phyloP scores from a whole-genome alignment of 2,329 filamentous ascomycete genomes.

The Aphanocladium album region DNA sequence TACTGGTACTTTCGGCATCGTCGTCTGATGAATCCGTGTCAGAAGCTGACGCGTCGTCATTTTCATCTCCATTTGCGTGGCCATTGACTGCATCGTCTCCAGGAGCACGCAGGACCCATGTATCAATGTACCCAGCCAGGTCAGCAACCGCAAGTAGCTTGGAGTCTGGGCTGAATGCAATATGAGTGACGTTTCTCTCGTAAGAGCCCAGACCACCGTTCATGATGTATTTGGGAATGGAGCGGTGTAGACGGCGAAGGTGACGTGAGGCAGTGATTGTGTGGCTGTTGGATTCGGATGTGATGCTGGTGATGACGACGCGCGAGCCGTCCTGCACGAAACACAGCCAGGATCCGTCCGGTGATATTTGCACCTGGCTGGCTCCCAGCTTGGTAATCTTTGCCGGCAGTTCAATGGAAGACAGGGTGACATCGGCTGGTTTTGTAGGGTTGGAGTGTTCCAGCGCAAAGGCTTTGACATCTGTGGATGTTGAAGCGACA shows the following conservation, averaged over 20 bases:
- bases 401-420: slow-evolving; percentile 61
- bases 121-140: slow-evolving; percentile 79
- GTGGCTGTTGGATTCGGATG: slow-evolving; percentile 16
- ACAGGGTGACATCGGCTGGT: slow-evolving; percentile 60
- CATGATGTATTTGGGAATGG: slow-evolving; percentile 48
- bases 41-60: slow-evolving; percentile 31
- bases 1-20: slow-evolving; percentile 39
- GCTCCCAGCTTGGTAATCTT: slow-evolving; percentile 59
- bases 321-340: slow-evolving; percentile 57
- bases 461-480: slow-evolving; percentile 74
- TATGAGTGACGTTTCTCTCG: slow-evolving; percentile 66
- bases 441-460: slow-evolving; percentile 45
- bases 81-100: slow-evolving; percentile 25
- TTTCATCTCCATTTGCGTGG: slow-evolving; percentile 25
- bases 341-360: slow-evolving; percentile 64
- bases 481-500: slow-evolving; percentile 67
- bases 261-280: slow-evolving; percentile 38
- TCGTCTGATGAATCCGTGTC: slow-evolving; percentile 39
- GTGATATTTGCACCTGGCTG: slow-evolving; percentile 63
- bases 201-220: slow-evolving; percentile 70
- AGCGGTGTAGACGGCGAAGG: slow-evolving; percentile 48
- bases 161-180: slow-evolving; percentile 76
- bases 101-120: slow-evolving; percentile 64
- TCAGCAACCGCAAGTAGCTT: slow-evolving; percentile 75
- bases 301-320: slow-evolving; percentile 41